Base-by-base conservation (phyloP, 1,284 basidiomycete genomes). In the Austroboletus niveus region DNA sequence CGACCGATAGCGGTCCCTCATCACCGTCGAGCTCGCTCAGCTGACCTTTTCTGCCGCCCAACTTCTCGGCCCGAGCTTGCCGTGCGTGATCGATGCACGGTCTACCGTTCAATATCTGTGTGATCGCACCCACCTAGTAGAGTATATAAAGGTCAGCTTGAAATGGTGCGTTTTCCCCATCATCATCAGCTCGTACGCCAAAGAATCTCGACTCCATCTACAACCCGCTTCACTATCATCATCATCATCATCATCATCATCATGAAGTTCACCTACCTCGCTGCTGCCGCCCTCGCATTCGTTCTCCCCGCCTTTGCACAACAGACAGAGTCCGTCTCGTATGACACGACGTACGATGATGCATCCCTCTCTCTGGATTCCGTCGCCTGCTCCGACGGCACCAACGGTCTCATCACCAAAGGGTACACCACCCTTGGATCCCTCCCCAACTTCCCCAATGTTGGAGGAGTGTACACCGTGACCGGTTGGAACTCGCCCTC, bases 341-440 rank as follows among this genome's bases (percentile, higher is more conserved):
- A 42, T 8, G 27, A 30, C 27, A 29, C 24, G 5, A 29, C 4
- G 27, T 42, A 42, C 27, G 41, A 42, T 15, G 15, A 42, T 10
- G 10, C 41, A 42, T 29, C 24, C 41, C 24, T 58, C 30, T 73
- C 73, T 1, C 65, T 79, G 14, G 47, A 54, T 55, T 62, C 59
- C 14, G 76, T 79, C 48, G 71, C 76, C 17, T 81, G 80, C 65
- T 82, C 80, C 11, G 68, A 79, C 49, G 80, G 79, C 12, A 32
- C 50, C 3, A 73, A 81, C 59, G 81, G 81, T 10, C 72, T 82
- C 36, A 50, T 74, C 40, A 73, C 71, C 15, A 69, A 66, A 52
- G 41, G 41, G 8, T 71, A 56, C 67, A 67, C 61, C 7, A 78
- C 73, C 22, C 76, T 80, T 50, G 70, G 65, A 30, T 62, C 64